Conservation (phyloP, 805 yeast species). For the Wickerhamomyces silvicola region DNA sequence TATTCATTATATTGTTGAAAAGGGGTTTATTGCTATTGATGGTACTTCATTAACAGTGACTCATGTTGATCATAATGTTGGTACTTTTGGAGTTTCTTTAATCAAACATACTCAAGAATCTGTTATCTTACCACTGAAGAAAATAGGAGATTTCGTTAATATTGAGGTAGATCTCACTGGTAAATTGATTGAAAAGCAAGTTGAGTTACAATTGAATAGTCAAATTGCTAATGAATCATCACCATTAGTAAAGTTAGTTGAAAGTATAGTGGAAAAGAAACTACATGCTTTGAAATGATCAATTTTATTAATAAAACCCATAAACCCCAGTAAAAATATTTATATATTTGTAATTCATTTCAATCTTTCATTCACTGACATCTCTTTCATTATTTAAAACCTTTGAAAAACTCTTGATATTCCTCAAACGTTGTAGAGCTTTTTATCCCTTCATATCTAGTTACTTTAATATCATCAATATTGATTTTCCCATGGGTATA, state of each 20-base stretch:
- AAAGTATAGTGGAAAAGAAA: conserved; percentile 39
- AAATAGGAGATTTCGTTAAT: conserved; percentile 62
- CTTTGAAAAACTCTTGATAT: conserved; percentile 19
- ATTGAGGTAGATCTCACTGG: conserved; percentile 95
- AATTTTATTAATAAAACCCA: background rate
- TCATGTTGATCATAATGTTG: conserved; percentile 52
- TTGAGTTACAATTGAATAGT: conserved; percentile 47
- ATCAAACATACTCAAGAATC: conserved; percentile 83
- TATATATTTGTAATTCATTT: too few relatives aligned
- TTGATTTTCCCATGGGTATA: conserved; percentile 24
- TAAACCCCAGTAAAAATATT: background rate
- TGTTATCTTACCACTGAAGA: conserved; percentile 66
- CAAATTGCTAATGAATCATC: conserved; percentile 46
- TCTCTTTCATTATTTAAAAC: too few relatives aligned
- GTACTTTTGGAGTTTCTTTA: conserved; percentile 78
- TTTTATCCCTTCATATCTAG: conserved; percentile 52
- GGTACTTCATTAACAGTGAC: conserved; percentile 92
- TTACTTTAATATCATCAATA: conserved; percentile 35
- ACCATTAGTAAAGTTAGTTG: conserved; percentile 43
- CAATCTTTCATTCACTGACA: too few relatives aligned
- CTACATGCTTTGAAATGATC: conserved; percentile 13
- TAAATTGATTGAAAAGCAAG: conserved; percentile 84
- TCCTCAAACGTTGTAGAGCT: conserved; percentile 35
- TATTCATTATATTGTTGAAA: conserved; percentile 75
- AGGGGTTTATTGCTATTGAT: conserved; percentile 89